Evolutionary conservation across 768 basidiomycete species (phyloP).

Genomic region (Grammothele lineata): DNA sequence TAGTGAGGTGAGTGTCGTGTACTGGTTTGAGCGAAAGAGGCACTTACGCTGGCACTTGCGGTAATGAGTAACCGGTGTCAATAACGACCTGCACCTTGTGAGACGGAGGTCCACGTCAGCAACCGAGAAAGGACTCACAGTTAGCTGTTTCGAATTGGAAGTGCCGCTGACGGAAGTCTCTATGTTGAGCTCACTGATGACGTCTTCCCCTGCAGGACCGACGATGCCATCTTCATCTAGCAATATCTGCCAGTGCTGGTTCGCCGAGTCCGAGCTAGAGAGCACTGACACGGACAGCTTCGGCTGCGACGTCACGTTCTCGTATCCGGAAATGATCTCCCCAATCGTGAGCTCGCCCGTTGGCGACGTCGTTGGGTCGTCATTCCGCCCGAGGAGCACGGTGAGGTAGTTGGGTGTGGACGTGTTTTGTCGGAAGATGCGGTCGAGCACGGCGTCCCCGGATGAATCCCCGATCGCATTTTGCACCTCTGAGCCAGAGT

Average conservation of each 20-base stretch:
- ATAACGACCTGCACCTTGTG: constrained; percentile 36
- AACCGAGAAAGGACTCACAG: constrained; percentile 24
- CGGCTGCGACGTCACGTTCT: constrained; percentile 45
- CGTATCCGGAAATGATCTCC: constrained; percentile 47
- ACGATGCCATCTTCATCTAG: constrained; percentile 60
- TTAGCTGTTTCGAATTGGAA: constrained; percentile 43
- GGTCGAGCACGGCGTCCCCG: constrained; percentile 56
- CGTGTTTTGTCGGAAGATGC: constrained; percentile 57
- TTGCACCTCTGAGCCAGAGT: constrained; percentile 47
- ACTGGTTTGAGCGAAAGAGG: background rate
- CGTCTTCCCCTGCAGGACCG: constrained; percentile 54
- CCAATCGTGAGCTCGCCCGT: constrained; percentile 64
- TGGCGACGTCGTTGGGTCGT: constrained; percentile 47
- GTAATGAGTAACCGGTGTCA: constrained; percentile 67
- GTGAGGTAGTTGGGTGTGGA: constrained; percentile 59
- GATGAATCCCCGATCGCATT: constrained; percentile 27
- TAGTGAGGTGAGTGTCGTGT: constrained; percentile 23
- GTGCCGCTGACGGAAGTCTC: constrained; percentile 39
- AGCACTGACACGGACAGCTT: constrained; percentile 44
- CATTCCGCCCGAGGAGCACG: constrained; percentile 56
- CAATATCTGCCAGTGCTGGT: constrained; percentile 64
- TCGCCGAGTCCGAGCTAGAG: constrained; percentile 26
- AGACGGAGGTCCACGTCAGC: background rate
- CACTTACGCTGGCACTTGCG: constrained; percentile 53
- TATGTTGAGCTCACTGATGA: constrained; percentile 43